These are phyloP conservation scores for Nicotiana benthamiana DNA, from an alignment of 257 asterid genomes.

Conservation along the genomic window DNA sequence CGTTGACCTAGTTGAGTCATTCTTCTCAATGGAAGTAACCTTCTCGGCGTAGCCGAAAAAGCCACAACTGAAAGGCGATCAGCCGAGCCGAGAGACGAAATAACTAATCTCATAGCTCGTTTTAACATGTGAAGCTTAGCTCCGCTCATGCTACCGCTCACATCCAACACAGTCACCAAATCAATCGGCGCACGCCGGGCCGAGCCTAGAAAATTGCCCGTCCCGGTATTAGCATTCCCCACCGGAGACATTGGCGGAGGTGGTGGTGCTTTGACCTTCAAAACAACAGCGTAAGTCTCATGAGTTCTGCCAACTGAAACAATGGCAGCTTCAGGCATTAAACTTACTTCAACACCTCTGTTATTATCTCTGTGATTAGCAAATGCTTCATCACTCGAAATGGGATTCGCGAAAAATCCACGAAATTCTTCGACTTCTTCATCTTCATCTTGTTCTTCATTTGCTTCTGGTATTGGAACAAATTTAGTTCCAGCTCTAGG, in stretches of 20 bases:
- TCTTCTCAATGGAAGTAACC: conserved; percentile 54
- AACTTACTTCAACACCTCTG: conserved; percentile 39
- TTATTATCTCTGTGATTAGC: conserved; percentile 2
- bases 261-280: conserved; percentile 63
- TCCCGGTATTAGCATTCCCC: conserved; percentile 8
- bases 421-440: conserved; percentile 56
- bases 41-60: conserved; percentile 49
- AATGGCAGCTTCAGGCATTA: conserved; percentile 68
- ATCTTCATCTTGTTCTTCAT: conserved; percentile 13
- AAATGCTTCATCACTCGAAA: conserved; percentile 34
- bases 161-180: conserved; percentile 75
- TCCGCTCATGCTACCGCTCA: conserved; percentile 72
- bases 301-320: conserved; percentile 47
- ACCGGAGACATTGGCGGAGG: conserved; percentile 8
- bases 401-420: conserved; percentile 61
- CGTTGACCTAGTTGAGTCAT: conserved; percentile 75
- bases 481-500: conserved; percentile 38
- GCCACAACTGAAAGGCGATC: conserved; percentile 79
- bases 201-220: conserved; percentile 22
- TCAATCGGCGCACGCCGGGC: conserved; percentile 82
- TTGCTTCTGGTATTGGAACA: conserved; percentile 26
- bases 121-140: conserved; percentile 85
- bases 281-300: conserved; percentile 55
- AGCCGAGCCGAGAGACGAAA: conserved; percentile 78
- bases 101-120: conserved; percentile 76